These are phyloP conservation scores for Botrytis byssoidea DNA, from an alignment of 2,329 filamentous ascomycete genomes.

Conservation along the genomic window DNA sequence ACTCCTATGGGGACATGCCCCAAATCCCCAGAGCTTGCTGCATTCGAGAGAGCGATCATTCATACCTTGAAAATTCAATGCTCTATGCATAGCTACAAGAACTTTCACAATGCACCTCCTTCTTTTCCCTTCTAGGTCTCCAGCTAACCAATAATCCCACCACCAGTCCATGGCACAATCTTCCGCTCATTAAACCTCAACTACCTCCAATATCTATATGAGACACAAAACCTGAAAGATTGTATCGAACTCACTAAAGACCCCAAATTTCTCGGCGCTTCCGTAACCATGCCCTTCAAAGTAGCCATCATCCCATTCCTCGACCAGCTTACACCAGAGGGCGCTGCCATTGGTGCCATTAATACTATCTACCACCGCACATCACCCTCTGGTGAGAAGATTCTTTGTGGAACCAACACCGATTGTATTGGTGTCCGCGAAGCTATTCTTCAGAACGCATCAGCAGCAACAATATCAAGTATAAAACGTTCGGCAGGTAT, in stretches of 20 bases:
- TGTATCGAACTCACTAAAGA: slow-evolving; percentile 54
- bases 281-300: slow-evolving; percentile 84
- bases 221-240: slow-evolving; percentile 49
- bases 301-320: slow-evolving; percentile 71
- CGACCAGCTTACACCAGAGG: slow-evolving; percentile 71
- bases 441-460: slow-evolving; percentile 60
- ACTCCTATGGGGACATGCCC: not conserved
- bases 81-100: too few relatives aligned
- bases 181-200: slow-evolving; percentile 51
- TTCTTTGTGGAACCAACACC: slow-evolving; percentile 73
- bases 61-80: not conserved
- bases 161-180: slow-evolving; percentile 54
- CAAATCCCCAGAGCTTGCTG: not conserved
- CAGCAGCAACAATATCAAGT: slow-evolving; percentile 43
- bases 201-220: slow-evolving; percentile 54
- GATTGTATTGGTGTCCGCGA: slow-evolving; percentile 78
- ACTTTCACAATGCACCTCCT: not conserved
- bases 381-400: slow-evolving; percentile 36
- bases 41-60: not conserved
- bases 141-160: not conserved
- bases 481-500: slow-evolving; percentile 64
- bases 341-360: slow-evolving; percentile 70
- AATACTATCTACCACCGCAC: slow-evolving; percentile 71
- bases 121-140: not conserved
- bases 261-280: slow-evolving; percentile 63